A percentile compares a stretch with the other conserved stretches of the same genome.
These are phyloP conservation scores for Mytilinidion resinicola DNA, from an alignment of 495 filamentous ascomycete genomes.

Conservation along the genomic window DNA sequence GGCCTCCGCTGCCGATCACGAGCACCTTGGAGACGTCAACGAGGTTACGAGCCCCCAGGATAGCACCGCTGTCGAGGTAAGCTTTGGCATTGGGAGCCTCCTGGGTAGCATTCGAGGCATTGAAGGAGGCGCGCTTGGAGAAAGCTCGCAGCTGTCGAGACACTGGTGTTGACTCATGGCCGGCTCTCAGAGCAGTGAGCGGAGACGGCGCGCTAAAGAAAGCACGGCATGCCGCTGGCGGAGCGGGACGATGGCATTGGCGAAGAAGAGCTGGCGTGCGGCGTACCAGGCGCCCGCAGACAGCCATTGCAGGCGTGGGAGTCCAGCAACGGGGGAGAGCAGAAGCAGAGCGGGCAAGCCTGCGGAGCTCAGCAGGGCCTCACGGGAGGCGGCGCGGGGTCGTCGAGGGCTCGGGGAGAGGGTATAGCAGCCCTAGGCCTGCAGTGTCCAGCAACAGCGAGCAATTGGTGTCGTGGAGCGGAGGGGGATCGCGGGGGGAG, in stretches of 20 bases:
- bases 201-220: constrained; percentile 13
- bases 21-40: constrained; percentile 98
- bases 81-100: constrained; percentile 76
- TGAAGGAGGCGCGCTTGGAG: constrained; percentile 13
- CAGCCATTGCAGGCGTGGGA: constrained; percentile 23
- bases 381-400: neutral
- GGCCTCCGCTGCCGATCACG: constrained; percentile 88
- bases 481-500: too few species aligned
- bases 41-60: constrained; percentile 62
- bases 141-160: constrained; percentile 23
- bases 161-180: constrained; percentile 15
- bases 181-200: constrained; percentile 4
- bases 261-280: constrained; percentile 21
- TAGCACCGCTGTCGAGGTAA: constrained; percentile 77
- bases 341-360: constrained; percentile 3
- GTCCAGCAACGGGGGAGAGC: neutral
- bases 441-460: too few species aligned
- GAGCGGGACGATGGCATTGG: constrained; percentile 10
- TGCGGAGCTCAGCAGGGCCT: constrained; percentile 1
- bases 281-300: constrained; percentile 29
- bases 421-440: too few species aligned
- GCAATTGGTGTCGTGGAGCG: too few species aligned
- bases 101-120: constrained; percentile 39
- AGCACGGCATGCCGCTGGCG: constrained; percentile 13
- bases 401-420: too few species aligned